Base-by-base conservation (phyloP, 2,329 filamentous ascomycete genomes). In the Harringtonia lauricola region DNA sequence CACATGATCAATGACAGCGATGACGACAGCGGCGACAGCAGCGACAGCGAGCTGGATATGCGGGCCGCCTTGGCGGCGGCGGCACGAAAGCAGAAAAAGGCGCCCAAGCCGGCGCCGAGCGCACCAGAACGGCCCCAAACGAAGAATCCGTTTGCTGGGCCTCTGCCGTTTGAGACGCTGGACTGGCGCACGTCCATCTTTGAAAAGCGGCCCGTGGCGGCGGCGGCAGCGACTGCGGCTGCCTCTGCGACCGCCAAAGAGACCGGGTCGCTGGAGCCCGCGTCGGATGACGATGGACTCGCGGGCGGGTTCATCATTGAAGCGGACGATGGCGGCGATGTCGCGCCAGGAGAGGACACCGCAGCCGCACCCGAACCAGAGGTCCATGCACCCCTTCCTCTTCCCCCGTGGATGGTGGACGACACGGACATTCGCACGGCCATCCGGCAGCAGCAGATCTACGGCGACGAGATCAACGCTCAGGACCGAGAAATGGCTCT, bases 131-230 rank as follows among this genome's bases (percentile, higher is more conserved):
- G 62, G n/a, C 59, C 71, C 10, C 79, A 76, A 40, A 67, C 72
- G 30, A 76, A 74, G 51, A 77, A 79, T 52, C 70, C 76, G 0
- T 78, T 94, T 55, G 76, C 77, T 51, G 90, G 90, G 0, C 87
- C 89, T 0, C 62, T 98, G 6, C 92, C 92, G 0, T 98, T 98
- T 55, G 88, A 95, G 53, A 90, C 87, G 56, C 70, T 95, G 2
- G 79, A 83, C 36, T 79, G 74, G 70, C 80, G 76, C 41, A 81
- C 76, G 3, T 73, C 70, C 2, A 66, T 79, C 2, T 79, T 51
- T 47, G 62, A 62, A 6, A 70, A 67, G 49, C 68, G 66, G 44
- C 52, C 55, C n/a, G n/a, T n/a, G n/a, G n/a, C n/a, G n/a, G n/a
- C n/a, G n/a, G n/a, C n/a, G n/a, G n/a, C n/a, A n/a, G n/a, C n/a